Evolutionary conservation across 1,284 basidiomycete genomes (phyloP), one percentile per base, ranked within the genome.

Genomic region (Kwoniella shivajii): DNA sequence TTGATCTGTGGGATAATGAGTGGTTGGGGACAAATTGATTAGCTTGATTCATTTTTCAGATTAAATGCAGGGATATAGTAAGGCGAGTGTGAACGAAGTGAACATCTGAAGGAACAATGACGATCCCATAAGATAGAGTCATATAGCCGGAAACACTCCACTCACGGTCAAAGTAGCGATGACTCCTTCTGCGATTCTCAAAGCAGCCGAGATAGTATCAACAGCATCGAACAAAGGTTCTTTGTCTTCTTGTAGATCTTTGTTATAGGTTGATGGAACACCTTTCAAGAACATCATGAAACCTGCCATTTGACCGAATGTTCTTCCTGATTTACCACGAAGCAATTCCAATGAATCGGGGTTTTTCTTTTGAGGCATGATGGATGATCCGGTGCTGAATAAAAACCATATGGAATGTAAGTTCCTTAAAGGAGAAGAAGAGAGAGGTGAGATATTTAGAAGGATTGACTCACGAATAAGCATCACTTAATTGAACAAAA

Each of bases 321-420:
- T 84, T 43, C 95, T 87, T 10, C 95, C 95, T 29, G 88, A 86
- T 80, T 99, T 99, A 65, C 95, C 95, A 60, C 95, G 87, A 54
- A 99, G 83, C 24, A 99, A 82, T 76, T 99, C 95, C 45, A 96
- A 80, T 24, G 92, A 96, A 77, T 98, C 94, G 24, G 95, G 92
- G 77, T 99, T 99, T 82, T 99, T 98, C 82, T 99, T 98, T 76
- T 99, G 95, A 2, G 95, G 95, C 95, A 99, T 99, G 75, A 99
- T 98, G 61, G 93, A 97, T 38, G 94, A 97, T 11, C 95, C 95
- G 31, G 95, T 99, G 74, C 92, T 94, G 59, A 11, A 34, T 34
- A 36, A 22, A 24, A 16, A 27, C 22, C 13, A 50, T 20, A 41
- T 13, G 13, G 10, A 42, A n/a, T 10, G 11, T 49, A 38, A 52